Evolutionary conservation across 768 basidiomycete genomes (phyloP), one percentile per base, ranked within the genome.

Genomic region (Trametes elegans): DNA sequence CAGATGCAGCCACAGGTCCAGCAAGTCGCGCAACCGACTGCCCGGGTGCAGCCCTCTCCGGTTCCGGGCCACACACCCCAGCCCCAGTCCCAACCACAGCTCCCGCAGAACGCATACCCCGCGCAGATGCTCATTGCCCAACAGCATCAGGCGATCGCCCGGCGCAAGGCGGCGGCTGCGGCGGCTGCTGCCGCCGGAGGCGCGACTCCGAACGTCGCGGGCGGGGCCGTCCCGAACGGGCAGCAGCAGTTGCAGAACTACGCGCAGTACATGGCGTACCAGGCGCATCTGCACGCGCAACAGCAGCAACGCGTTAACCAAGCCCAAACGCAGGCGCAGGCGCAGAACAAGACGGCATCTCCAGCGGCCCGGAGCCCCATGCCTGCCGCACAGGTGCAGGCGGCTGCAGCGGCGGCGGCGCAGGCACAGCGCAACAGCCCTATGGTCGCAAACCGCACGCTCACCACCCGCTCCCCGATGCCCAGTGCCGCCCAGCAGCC

Each of bases 391-490:
- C 51, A 62, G 19, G 51, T 24, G 3, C 58, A 59, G 49, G 55
- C 56, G 14, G 45, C 58, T 16, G 54, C 62, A 5, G 43, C 48
- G 29, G 45, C 58, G 16, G 54, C 62, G 7, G 43, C 48, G 29
- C 47, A 41, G 16, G 55, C 23, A 5, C 49, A 57, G 39, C 57
- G 51, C 21, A 57, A 31, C 39, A 63, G 62, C 54, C 65, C 65
- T 8, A 53, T 64, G 46, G 57, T 59, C 9, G 45, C 50, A 8
- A 51, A 42, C 42, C 64, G 59, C 47, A 38, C 44, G 26, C 42
- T 65, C 18, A 44, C 55, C 14, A 19, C 59, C 5, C 64, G 61
- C 11, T 66, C 64, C 14, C 63, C 63, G n/a, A 62, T 66, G 62
- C 61, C 62, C 14, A 31, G 40, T 35, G 53, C 53, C 23, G 24